Base-by-base conservation (phyloP, 768 basidiomycete species). In the Asterophora lycoperdoides region DNA sequence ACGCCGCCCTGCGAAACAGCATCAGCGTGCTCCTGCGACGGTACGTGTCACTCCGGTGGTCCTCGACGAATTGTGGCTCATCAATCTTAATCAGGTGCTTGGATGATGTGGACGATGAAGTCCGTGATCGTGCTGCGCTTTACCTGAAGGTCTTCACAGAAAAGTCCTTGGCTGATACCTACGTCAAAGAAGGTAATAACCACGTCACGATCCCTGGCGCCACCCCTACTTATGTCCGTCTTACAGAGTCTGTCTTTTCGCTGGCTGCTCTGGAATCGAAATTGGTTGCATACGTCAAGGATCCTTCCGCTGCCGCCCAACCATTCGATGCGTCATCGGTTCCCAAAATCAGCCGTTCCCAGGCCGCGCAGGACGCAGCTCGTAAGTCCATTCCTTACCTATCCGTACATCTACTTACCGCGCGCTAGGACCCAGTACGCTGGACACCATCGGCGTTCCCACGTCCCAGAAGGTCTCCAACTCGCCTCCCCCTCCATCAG, bases 61-160 rank as follows among this genome's bases (percentile, higher is more conserved):
- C 11, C 11, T 51, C 35, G 23, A 23, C 23, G 26, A 23, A 14
- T 15, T 51, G 29, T 5, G 19, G 23, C 53, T 51, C 8, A 60
- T 36, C 18, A 30, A 34, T 47, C 28, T 35, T 30, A 41, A 40
- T 39, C 54, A 93, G 93, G 54, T 99, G 96, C 64, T 72, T 99
- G 58, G 95, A 98, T 63, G 96, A 99, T 65, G 91, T 97, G 15
- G 96, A 99, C 52, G 96, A 99, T 60, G 96, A 99, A 73, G 96
- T 99, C 45, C 84, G 96, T 37, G 96, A 99, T 68, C 88, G 96
- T 42, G 96, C 96, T 4, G 90, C 96, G 8, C 77, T 99, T 69
- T 98, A 96, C 67, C 78, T 98, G 53, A 86, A 81, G 66, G 79
- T 88, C 3, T 81, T 95, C 62, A 79, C 83, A 56, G 89, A 88